Conservation (phyloP, 257 asterid species). For the Nicotiana knightiana region DNA sequence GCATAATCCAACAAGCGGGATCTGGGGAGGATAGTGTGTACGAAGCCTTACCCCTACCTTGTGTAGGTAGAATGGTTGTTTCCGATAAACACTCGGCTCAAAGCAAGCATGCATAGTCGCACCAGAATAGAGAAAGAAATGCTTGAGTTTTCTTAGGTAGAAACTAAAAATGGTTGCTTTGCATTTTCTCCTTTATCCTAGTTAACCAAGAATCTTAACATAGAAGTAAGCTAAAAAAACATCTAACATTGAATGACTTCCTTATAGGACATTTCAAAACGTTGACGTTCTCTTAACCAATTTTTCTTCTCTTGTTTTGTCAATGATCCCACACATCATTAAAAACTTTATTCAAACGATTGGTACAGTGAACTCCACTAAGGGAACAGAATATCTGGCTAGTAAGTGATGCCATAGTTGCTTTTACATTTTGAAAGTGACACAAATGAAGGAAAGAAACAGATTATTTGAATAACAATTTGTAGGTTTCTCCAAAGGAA, state of each 20-base stretch:
- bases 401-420: background rate
- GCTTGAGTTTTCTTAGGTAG: background rate
- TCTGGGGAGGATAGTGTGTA: too few species aligned
- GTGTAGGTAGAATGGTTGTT: too few species aligned
- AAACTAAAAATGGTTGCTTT: background rate
- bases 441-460: background rate
- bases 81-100: too few species aligned
- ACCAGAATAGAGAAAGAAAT: too few species aligned
- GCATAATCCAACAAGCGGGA: too few species aligned
- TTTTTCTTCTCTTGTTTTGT: slow-evolving; percentile 6
- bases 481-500: background rate
- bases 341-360: background rate
- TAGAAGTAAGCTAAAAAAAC: background rate
- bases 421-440: background rate
- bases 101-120: too few species aligned
- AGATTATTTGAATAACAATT: background rate
- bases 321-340: background rate
- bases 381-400: background rate
- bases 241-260: background rate
- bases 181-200: background rate
- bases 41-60: too few species aligned
- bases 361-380: background rate
- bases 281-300: slow-evolving; percentile 37
- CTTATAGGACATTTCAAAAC: background rate
- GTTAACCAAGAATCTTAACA: background rate